These are phyloP conservation scores for Phytophthora tentaculata DNA, from an alignment of 352 stramenopile genomes.

Conservation along the genomic window DNA sequence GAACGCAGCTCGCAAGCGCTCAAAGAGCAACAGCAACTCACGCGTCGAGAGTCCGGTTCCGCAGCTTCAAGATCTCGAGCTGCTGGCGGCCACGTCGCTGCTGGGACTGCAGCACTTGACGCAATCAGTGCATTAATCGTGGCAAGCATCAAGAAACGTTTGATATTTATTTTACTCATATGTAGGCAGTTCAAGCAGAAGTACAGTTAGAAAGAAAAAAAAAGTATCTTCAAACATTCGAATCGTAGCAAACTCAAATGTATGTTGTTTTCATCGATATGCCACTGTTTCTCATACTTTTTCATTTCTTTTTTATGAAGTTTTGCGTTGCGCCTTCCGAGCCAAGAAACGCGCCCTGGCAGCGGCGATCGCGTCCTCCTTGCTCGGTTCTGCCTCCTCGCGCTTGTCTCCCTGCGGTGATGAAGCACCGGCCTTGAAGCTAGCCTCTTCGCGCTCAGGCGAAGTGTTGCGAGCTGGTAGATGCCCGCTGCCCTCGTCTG, in stretches of 20 bases:
- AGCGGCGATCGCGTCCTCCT: constrained; percentile 80
- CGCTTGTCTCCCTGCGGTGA: constrained; percentile 7
- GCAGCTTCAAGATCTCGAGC: constrained; percentile 75
- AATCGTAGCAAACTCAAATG: constrained; percentile 12
- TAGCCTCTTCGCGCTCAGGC: not conserved
- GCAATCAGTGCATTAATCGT: constrained; percentile 71
- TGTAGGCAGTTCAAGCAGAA: constrained; percentile 33
- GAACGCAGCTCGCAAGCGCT: constrained; percentile 45
- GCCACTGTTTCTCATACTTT: not conserved
- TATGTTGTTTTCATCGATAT: constrained; percentile 2
- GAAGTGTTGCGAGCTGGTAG: constrained; percentile 9
- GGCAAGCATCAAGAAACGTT: constrained; percentile 22
- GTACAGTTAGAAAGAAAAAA: constrained; percentile 29
- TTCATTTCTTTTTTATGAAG: constrained; percentile 11
- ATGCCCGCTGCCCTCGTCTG: constrained; percentile 9
- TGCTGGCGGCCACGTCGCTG: constrained; percentile 77
- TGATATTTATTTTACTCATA: constrained; percentile 51
- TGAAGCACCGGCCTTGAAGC: constrained; percentile 16
- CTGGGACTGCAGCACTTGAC: constrained; percentile 73
- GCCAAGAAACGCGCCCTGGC: constrained; percentile 87
- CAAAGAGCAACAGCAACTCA: constrained; percentile 24
- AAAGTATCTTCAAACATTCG: constrained; percentile 29
- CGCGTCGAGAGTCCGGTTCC: constrained; percentile 18
- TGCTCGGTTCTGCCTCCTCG: constrained; percentile 45
- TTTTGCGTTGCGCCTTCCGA: constrained; percentile 70